Percentiles rank a stretch among this genome's conserved stretches.
These are phyloP conservation scores for Candida verbasci DNA, from an alignment of 805 yeast species.

Conservation along the genomic window DNA sequence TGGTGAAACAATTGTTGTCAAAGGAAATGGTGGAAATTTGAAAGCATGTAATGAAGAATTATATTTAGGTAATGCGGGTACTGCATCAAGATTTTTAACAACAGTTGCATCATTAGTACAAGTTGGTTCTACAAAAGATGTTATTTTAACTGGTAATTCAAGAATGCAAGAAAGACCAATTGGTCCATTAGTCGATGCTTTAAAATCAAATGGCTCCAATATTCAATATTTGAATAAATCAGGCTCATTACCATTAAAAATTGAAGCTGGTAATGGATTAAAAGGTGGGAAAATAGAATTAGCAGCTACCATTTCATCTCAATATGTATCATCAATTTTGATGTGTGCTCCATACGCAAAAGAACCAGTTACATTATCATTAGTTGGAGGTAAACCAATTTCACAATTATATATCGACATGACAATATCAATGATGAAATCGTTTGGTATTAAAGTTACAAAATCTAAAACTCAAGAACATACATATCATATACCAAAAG, in stretches of 20 bases:
- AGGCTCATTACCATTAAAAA: constrained; percentile 83
- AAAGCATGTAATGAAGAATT: constrained; percentile 61
- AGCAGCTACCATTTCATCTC: constrained; percentile 95
- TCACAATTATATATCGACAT: constrained; percentile 94
- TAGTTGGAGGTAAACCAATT: constrained; percentile 96
- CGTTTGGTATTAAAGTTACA: constrained; percentile 78
- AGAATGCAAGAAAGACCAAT: constrained; percentile 98
- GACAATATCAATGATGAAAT: constrained; percentile 94
- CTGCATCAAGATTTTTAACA: constrained; percentile 92
- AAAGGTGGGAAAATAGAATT: constrained; percentile 90
- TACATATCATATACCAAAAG: constrained; percentile 89
- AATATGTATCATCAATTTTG: constrained; percentile 90
- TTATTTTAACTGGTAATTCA: constrained; percentile 85
- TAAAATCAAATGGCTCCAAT: constrained; percentile 71
- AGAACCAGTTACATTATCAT: constrained; percentile 77
- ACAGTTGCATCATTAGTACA: constrained; percentile 85
- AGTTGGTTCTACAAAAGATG: constrained; percentile 29
- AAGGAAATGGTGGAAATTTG: constrained; percentile 80
- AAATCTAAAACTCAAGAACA: constrained; percentile 66
- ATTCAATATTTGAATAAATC: constrained; percentile 65
- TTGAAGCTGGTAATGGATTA: constrained; percentile 65
- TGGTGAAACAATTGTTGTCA: constrained; percentile 83
- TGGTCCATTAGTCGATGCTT: constrained; percentile 92
- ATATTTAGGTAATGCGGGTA: constrained; percentile 96
- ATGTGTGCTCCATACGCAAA: constrained; percentile 98